These are phyloP conservation scores for Tricholomella constricta DNA, from an alignment of 768 basidiomycete species.

Conservation along the genomic window DNA sequence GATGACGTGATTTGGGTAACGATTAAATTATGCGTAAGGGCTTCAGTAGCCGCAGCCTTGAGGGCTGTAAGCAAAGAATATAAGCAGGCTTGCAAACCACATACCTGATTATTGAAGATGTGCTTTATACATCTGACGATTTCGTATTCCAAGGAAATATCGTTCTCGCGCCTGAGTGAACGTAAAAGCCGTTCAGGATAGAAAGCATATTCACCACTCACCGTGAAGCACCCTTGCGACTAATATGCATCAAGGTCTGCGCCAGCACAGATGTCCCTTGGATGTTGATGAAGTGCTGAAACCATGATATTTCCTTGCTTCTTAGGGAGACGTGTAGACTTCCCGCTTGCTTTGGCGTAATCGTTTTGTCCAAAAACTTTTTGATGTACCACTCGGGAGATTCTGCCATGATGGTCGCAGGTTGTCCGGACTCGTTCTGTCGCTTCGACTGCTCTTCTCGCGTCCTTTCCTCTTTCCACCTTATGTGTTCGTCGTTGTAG, in stretches of 20 bases:
- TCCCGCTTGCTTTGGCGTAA: slow-evolving; percentile 78
- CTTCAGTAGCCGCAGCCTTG: slow-evolving; percentile 71
- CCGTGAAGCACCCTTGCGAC: slow-evolving; percentile 68
- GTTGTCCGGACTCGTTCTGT: slow-evolving; percentile 59
- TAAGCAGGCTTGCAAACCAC: slow-evolving; percentile 6
- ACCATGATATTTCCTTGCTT: slow-evolving; percentile 85
- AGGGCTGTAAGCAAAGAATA: slow-evolving; percentile 6
- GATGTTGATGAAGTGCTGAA: slow-evolving; percentile 69
- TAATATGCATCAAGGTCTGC: slow-evolving; percentile 74
- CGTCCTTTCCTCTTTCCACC: slow-evolving; percentile 73
- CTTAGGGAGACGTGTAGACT: slow-evolving; percentile 77
- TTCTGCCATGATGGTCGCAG: slow-evolving; percentile 56
- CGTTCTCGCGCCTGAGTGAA: slow-evolving; percentile 54
- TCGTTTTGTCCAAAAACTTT: slow-evolving; percentile 84
- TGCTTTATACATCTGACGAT: slow-evolving; percentile 84
- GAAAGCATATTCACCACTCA: slow-evolving; percentile 27
- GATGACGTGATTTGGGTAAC: slow-evolving; percentile 81
- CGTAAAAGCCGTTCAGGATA: slow-evolving; percentile 4
- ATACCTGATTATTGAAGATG: slow-evolving; percentile 69
- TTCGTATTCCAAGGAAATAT: slow-evolving; percentile 81
- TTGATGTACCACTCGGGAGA: slow-evolving; percentile 93
- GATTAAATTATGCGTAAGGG: slow-evolving; percentile 69
- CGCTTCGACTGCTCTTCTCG: slow-evolving; percentile 63
- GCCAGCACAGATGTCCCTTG: slow-evolving; percentile 87
- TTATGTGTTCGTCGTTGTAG: slow-evolving; percentile 75